Conservation (phyloP, 495 filamentous ascomycete species). For the Penicillium paxilli region DNA sequence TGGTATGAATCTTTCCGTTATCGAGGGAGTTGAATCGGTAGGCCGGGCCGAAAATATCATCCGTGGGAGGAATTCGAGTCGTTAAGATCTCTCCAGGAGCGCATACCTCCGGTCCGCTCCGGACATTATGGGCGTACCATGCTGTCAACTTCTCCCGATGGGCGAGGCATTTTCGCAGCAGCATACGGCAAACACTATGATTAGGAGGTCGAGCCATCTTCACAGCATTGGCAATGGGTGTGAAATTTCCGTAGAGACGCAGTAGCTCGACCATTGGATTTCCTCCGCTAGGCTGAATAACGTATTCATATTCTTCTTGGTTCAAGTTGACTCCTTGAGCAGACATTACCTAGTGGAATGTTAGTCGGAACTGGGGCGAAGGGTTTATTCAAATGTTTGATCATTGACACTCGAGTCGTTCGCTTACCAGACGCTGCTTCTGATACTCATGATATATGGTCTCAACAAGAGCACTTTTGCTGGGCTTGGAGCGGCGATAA, state of each 20-base stretch:
- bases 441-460: slow-evolving; percentile 7
- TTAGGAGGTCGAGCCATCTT: background rate
- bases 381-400: no score
- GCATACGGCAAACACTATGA: background rate
- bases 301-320: slow-evolving; percentile 6
- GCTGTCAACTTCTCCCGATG: background rate
- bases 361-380: background rate
- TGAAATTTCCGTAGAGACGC: background rate
- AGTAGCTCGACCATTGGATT: background rate
- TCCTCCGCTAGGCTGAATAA: background rate
- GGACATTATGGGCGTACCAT: slow-evolving; percentile 1
- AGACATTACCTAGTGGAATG: background rate
- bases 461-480: slow-evolving; percentile 1
- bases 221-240: background rate
- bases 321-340: background rate
- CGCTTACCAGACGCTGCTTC: slow-evolving; percentile 4
- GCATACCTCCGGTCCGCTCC: background rate
- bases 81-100: background rate
- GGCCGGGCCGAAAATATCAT: background rate
- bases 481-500: background rate
- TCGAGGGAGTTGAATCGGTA: slow-evolving; percentile 7
- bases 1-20: slow-evolving; percentile 1
- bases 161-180: slow-evolving; percentile 2
- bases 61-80: background rate
- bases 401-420: no score